Evolutionary conservation across 1,284 basidiomycete species (phyloP).

Genomic region (Erythrobasidium hasegawianum): DNA sequence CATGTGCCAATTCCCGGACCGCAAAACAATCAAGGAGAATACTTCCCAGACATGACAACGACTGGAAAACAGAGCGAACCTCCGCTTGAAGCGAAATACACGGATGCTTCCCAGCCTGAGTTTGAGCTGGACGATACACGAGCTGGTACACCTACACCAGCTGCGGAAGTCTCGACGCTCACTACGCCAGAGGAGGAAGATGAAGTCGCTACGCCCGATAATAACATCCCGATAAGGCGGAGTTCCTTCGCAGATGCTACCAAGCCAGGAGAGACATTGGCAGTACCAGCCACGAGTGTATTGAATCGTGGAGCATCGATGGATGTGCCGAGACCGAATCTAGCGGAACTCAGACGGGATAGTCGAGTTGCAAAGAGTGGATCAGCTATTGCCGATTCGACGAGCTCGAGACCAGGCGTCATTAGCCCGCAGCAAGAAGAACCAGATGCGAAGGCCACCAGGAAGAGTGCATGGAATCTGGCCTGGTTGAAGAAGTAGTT

Average conservation of each 20-base stretch:
- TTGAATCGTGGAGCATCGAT: constrained; percentile 17
- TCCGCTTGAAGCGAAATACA: too few species aligned
- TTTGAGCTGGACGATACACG: background rate
- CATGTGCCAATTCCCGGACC: constrained; percentile 17
- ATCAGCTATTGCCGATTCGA: constrained; percentile 19
- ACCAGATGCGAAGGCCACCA: background rate
- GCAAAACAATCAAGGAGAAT: constrained; percentile 4
- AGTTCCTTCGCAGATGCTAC: constrained; percentile 13
- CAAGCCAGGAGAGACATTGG: background rate
- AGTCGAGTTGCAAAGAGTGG: background rate
- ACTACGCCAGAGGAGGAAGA: background rate
- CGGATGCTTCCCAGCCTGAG: too few species aligned
- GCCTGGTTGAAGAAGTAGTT: constrained; percentile 32
- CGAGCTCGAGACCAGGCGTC: background rate
- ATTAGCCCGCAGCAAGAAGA: background rate
- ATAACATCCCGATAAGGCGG: constrained; percentile 1
- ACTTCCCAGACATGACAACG: constrained; percentile 8
- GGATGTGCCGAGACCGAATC: constrained; percentile 25
- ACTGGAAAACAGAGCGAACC: too few species aligned
- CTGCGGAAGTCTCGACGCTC: background rate
- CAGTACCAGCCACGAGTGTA: background rate
- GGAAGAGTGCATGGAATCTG: constrained; percentile 29
- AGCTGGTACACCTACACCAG: background rate
- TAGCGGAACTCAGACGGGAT: constrained; percentile 14
- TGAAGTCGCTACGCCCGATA: constrained; percentile 3